A percentile compares a stretch with the other conserved stretches of the same genome.
Evolutionary conservation across 2,329 filamentous ascomycete species (phyloP).

Genomic region (Botrytis aclada): DNA sequence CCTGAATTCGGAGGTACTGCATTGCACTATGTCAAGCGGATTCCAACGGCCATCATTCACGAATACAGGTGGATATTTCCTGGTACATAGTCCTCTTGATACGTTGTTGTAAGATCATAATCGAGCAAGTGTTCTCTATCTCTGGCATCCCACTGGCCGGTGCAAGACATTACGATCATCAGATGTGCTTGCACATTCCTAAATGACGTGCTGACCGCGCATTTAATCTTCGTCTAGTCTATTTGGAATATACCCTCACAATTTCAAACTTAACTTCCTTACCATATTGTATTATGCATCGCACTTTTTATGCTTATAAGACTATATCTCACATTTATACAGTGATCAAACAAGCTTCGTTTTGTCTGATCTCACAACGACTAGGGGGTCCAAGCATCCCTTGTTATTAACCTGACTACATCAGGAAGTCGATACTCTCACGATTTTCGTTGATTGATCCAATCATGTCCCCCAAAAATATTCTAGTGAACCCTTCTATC

Average conservation of each 20-base stretch:
- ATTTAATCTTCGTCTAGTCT: not conserved
- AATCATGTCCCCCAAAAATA: not conserved
- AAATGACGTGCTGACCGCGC: not conserved
- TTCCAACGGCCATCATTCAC: not conserved
- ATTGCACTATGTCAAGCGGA: not conserved
- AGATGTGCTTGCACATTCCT: not conserved
- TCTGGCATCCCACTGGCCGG: not conserved
- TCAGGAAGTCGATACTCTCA: not conserved
- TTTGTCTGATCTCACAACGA: slow-evolving; percentile 29
- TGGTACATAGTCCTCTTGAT: not conserved
- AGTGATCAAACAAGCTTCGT: slow-evolving; percentile 31
- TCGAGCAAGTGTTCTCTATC: not conserved
- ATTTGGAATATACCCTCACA: not conserved
- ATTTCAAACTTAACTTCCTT: not conserved
- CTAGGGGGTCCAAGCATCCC: slow-evolving; percentile 22
- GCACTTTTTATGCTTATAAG: slow-evolving; percentile 1
- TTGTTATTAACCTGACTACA: slow-evolving; percentile 23
- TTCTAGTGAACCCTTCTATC: not conserved
- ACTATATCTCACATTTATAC: slow-evolving; percentile 15
- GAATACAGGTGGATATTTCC: not conserved
- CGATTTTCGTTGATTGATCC: not conserved
- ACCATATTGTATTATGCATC: slow-evolving; percentile 6
- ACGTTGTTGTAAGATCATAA: not conserved
- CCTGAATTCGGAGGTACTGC: not conserved
- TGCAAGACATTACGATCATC: no score